phyloP scores from a whole-genome alignment of 1,139 yeast genomes.

The Pneumocystis murina region DNA sequence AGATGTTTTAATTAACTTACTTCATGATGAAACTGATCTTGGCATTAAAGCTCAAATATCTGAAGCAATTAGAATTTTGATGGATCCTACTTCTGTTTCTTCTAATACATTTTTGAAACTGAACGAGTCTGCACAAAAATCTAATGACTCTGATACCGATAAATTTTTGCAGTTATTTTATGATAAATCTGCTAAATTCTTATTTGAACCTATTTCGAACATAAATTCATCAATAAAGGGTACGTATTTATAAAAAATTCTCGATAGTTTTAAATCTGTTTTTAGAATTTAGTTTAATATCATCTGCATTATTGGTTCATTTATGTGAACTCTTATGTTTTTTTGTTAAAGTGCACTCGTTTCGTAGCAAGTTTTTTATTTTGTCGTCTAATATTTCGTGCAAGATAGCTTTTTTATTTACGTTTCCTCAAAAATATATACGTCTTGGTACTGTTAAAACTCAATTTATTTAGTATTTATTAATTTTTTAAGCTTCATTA shows the following conservation, averaged over 20 bases:
- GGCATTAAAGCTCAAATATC: slow-evolving; percentile 71
- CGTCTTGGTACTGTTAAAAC: slow-evolving; percentile 6
- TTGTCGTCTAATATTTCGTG: slow-evolving; percentile 14
- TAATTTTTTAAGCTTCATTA: slow-evolving; percentile 14
- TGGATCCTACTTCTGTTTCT: slow-evolving; percentile 37
- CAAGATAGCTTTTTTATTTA: slow-evolving; percentile 22
- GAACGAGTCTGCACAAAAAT: slow-evolving; percentile 11
- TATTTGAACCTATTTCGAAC: slow-evolving; percentile 39
- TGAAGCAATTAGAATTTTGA: slow-evolving; percentile 61
- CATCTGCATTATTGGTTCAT: slow-evolving; percentile 10
- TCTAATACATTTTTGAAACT: slow-evolving; percentile 10
- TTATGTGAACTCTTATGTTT: slow-evolving; percentile 17
- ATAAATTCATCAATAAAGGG: slow-evolving; percentile 15
- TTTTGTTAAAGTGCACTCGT: slow-evolving; percentile 16
- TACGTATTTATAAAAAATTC: not conserved
- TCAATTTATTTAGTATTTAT: not conserved
- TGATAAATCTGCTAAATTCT: slow-evolving; percentile 40
- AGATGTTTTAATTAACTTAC: slow-evolving; percentile 42
- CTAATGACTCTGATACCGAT: slow-evolving; percentile 28
- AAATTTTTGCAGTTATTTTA: slow-evolving; percentile 51
- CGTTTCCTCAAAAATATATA: slow-evolving; percentile 15
- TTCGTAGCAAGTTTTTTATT: slow-evolving; percentile 13
- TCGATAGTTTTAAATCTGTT: slow-evolving; percentile 4
- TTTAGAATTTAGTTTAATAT: not conserved
- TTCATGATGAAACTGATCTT: slow-evolving; percentile 48